Evolutionary conservation across 2,329 filamentous ascomycete species (phyloP), one percentile per base, ranked within the genome.

Genomic region (Penicillium sclerotiorum): DNA sequence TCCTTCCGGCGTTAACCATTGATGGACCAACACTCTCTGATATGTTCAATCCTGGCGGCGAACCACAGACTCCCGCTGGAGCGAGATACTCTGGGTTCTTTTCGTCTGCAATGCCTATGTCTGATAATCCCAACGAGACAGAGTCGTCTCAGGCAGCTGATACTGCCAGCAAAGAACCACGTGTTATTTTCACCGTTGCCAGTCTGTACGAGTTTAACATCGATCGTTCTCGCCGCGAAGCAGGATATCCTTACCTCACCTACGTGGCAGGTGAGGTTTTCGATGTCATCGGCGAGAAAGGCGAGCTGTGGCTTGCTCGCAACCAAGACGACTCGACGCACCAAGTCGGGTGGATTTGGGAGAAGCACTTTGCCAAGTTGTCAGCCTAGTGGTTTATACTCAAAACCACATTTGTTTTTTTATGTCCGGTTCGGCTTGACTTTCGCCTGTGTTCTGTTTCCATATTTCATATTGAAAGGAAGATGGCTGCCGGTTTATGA

Each of bases 171-270:
- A 60, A 66, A 32, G 77, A 69, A 38, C 77, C 76, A 45, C 88
- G 86, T 49, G 84, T 96, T 7, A 77, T 97, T 38, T 99, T 95
- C 80, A 80, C 96, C 15, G 94, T 92, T 12, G 94, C 93, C 17
- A 95, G 90, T 61, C 81, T 97, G 25, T 97, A 96, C 67, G 92
- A 97, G 70, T 99, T 97, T 75, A 95, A 96, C 64, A 97, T 97
- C 65, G 89, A 93, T 65, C 90, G 89, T 20, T 89, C 91, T 21
- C 90, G 95, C 61, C 86, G 89, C 50, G 94, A 97, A 73, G 93
- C 89, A 52, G 94, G 94, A 20, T 97, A 96, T 72, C 92, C 93
- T 17, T 99, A 99, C 69, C 77, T 99, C 53, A 94, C 91, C 37
- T 99, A 99, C 73, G 89, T 93, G 59, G 89, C 92, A 45, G 94